Evolutionary conservation across 1,284 basidiomycete species (phyloP), one percentile per base, ranked within the genome.

Genomic region (Hymenochaete sp.): DNA sequence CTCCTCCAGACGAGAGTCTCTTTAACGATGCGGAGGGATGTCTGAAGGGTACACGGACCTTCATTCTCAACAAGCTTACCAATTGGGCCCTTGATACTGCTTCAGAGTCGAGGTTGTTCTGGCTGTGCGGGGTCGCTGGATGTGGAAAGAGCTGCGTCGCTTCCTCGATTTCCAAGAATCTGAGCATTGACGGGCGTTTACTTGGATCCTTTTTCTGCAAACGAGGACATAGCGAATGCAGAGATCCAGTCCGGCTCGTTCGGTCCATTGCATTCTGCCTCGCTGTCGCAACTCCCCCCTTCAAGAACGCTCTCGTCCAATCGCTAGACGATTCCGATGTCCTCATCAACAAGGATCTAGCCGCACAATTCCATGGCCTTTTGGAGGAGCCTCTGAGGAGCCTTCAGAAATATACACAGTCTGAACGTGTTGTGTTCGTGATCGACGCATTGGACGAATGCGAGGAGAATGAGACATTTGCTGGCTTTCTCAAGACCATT

Each of bases 401-500:
- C n/a, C n/a, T n/a, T n/a, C n/a, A n/a, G n/a, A n/a, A n/a, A n/a
- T n/a, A n/a, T n/a, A n/a, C n/a, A n/a, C n/a, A n/a, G n/a, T n/a
- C n/a, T n/a, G n/a, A n/a, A n/a, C n/a, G n/a, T n/a, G n/a, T n/a
- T n/a, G n/a, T n/a, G 28, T 11, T 19, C 31, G 37, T 45, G 5
- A 11, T 45, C 7, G 44, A 45, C 40, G 44, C 44, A 29, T 19
- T 45, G 4, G 44, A 45, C 32, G 44, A 45, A 29, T 45, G 44
- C n/a, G 44, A 31, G 10, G 35, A 38, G 19, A 31, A 24, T 11
- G 14, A 38, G 16, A 2, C 36, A 16, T 10, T 25, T 4, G 9
- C 18, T 11, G 14, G n/a, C 4, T 31, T 25, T 8, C 24, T 31
- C 24, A 11, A 14, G 3, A 4, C 11, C 14, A 9, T 45, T 9